phyloP scores from a whole-genome alignment of 2,329 filamentous ascomycete genomes.

The Calonectria montana region DNA sequence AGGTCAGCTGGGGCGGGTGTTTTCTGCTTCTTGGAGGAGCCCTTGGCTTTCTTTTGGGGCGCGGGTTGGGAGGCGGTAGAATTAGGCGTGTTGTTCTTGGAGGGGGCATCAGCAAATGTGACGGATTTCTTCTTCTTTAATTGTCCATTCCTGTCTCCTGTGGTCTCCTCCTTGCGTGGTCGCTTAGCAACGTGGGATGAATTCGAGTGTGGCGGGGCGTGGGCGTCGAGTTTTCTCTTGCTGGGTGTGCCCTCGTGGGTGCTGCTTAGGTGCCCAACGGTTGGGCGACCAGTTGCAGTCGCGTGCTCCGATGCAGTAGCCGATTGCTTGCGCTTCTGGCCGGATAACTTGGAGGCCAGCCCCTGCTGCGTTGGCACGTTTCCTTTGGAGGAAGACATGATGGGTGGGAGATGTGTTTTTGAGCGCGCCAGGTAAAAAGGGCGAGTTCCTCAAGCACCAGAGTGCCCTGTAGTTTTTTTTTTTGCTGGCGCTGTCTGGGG shows the following conservation, averaged over 20 bases:
- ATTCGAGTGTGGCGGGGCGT: conserved; percentile 48
- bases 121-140: conserved; percentile 60
- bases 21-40: conserved; percentile 53
- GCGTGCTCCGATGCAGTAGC: conserved; percentile 47
- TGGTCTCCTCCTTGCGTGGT: conserved; percentile 47
- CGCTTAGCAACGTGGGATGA: conserved; percentile 48
- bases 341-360: conserved; percentile 72
- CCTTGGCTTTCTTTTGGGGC: conserved; percentile 48
- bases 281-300: conserved; percentile 44
- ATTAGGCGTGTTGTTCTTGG: conserved; percentile 44
- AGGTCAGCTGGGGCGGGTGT: conserved; percentile 57
- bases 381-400: conserved; percentile 57
- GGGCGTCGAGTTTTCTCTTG: conserved; percentile 55
- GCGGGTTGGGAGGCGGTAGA: conserved; percentile 44
- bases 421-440: conserved; percentile 20
- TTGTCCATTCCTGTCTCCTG: conserved; percentile 40
- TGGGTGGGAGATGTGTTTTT: conserved; percentile 36
- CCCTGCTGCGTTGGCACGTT: conserved; percentile 59
- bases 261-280: conserved; percentile 53
- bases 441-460: conserved; percentile 13
- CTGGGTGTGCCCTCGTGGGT: conserved; percentile 41
- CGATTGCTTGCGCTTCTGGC: conserved; percentile 68
- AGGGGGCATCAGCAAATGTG: conserved; percentile 58
- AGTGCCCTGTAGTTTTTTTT: conserved; percentile 28
- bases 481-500: conserved; percentile 33